Percentiles rank a stretch among this genome's conserved stretches.
Evolutionary conservation across 306 rosid species (phyloP).

Genomic region (Pterocarpus santalinus): DNA sequence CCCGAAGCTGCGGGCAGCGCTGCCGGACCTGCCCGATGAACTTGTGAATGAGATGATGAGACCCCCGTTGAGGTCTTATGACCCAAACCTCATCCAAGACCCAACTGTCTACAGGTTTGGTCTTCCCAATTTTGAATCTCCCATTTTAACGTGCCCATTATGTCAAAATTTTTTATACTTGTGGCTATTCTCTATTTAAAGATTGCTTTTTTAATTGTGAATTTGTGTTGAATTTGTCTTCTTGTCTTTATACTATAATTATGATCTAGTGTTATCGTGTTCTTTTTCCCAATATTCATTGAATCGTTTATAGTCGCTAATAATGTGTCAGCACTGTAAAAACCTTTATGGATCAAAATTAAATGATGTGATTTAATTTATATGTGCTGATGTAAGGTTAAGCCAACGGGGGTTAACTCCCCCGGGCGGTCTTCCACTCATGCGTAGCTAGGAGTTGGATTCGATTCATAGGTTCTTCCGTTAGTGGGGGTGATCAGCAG

Average conservation of each 20-base stretch:
- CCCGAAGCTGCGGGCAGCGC: slow-evolving; percentile 64
- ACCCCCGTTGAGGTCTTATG: slow-evolving; percentile 89
- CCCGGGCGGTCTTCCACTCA: no score
- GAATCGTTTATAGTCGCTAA: background rate
- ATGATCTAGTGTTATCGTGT: background rate
- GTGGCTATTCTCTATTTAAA: background rate
- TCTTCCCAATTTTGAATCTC: background rate
- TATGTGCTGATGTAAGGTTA: no score
- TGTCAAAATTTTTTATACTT: no score
- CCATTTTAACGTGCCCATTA: background rate
- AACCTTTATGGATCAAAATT: background rate
- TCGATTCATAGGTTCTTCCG: no score
- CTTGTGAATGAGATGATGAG: slow-evolving; percentile 67
- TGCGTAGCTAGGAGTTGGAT: no score
- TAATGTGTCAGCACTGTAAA: background rate
- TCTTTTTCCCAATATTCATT: background rate
- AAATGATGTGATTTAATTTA: background rate
- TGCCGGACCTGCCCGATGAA: slow-evolving; percentile 72
- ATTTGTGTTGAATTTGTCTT: background rate
- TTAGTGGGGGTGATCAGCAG: no score
- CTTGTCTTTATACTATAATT: background rate
- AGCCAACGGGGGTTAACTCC: no score
- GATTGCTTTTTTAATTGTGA: background rate
- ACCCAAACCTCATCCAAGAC: slow-evolving; percentile 84
- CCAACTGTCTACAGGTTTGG: slow-evolving; percentile 80